Conservation (phyloP, 1,139 yeast genomes). For the Ogataea hybrid region DNA sequence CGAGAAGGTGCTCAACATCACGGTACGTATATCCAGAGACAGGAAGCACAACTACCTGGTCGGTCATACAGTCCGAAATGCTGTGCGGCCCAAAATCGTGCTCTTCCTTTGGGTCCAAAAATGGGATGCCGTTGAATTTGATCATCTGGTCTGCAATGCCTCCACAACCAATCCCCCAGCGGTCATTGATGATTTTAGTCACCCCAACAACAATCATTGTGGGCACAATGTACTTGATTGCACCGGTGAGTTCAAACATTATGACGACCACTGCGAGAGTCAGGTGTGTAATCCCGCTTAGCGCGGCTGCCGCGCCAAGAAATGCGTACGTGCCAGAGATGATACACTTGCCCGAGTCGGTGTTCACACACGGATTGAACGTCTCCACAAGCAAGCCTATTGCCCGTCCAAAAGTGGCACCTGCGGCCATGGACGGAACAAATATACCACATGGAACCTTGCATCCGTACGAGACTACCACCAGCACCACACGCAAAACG, state of each 20-base stretch:
- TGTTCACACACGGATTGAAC: slow-evolving; percentile 15
- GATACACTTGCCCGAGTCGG: slow-evolving; percentile 44
- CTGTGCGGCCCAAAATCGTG: slow-evolving; percentile 48
- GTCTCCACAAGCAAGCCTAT: slow-evolving; percentile 67
- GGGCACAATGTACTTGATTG: slow-evolving; percentile 83
- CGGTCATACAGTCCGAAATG: slow-evolving; percentile 68
- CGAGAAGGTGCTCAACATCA: slow-evolving; percentile 40
- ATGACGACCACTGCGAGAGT: slow-evolving; percentile 93
- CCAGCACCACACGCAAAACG: slow-evolving; percentile 62
- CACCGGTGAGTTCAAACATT: slow-evolving; percentile 96
- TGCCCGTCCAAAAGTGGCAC: slow-evolving; percentile 91
- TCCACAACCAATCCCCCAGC: slow-evolving; percentile 64
- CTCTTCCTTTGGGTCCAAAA: slow-evolving; percentile 73
- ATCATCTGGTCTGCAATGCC: slow-evolving; percentile 98
- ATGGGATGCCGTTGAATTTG: slow-evolving; percentile 82
- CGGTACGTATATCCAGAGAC: slow-evolving; percentile 37
- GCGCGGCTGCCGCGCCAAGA: slow-evolving; percentile 95
- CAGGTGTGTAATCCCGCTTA: slow-evolving; percentile 89
- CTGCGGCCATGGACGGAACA: slow-evolving; percentile 96
- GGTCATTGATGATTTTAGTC: slow-evolving; percentile 76
- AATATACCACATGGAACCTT: slow-evolving; percentile 95
- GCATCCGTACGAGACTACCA: slow-evolving; percentile 84
- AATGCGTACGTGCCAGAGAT: slow-evolving; percentile 95
- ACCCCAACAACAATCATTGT: slow-evolving; percentile 95
- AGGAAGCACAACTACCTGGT: slow-evolving; percentile 49